Base-by-base conservation (phyloP, 164 flowering plant species). In the Vitis riparia region DNA sequence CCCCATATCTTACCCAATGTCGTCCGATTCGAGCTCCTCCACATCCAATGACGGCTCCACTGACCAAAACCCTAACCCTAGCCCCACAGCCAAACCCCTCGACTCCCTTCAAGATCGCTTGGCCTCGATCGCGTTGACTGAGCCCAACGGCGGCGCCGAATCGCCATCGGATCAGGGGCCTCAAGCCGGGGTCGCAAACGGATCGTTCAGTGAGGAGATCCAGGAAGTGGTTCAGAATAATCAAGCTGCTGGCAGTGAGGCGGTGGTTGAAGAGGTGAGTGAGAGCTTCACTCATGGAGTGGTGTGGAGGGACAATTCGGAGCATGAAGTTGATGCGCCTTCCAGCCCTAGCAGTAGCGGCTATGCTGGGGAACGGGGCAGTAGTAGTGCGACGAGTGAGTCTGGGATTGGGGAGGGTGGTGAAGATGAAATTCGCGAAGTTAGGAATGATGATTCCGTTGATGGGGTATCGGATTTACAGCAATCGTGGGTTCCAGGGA, bases 311-410 rank as follows among this genome's bases (percentile, higher is more conserved):
- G 77, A 72, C 61, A 71, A 75, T 72, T 78, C 81, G 59, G 92
- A 81, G 67, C 57, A 51, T 55, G 91, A 84, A 65, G 71, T 66
- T 65, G 91, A 86, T 30, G 81, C 66, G 17, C 81, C 75, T 17
- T 66, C 82, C 56, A 94, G 94, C 65, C 93, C 99, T 44, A 90
- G 93, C 71, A 95, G 97, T 65, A 91, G 95, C 50, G 98, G 98
- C 2, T 93, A 95, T 67, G 95, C 91, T 0, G 98, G 97, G 14
- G 98, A 84, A 79, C 83, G 89, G 78, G 97, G 97, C 11, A 91
- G 86, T 63, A 84, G 85, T 67, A 75, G 83, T 59, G 89, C 80
- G 13, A 73, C 84, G 11, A 84, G 85, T 64, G 80, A 66, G 8
- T 82, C 83, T 12, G 86, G 82, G 51, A 82, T 77, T 55, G 88